A percentile compares a stretch with the other conserved stretches of the same genome.
phyloP scores from a whole-genome alignment of 495 filamentous ascomycete species.

The Podospora didyma region DNA sequence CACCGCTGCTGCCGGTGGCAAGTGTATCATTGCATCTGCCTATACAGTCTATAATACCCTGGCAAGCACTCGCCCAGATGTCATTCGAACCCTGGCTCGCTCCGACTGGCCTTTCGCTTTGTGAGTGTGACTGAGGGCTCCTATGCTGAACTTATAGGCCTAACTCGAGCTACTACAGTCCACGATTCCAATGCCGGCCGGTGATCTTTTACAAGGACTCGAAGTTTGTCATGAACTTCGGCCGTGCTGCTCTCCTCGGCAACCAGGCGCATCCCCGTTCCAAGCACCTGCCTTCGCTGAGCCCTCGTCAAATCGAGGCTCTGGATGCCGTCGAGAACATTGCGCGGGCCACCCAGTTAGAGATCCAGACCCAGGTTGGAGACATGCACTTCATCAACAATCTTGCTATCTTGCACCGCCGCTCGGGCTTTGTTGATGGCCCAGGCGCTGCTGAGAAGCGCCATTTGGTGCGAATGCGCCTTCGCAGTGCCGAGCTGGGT shows the following conservation, averaged over 20 bases:
- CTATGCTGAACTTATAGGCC: not conserved
- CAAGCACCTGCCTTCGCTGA: constrained; percentile 51
- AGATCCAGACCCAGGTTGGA: constrained; percentile 52
- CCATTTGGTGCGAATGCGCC: constrained; percentile 49
- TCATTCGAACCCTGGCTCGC: constrained; percentile 54
- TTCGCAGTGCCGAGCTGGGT: constrained; percentile 40
- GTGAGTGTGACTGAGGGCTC: constrained; percentile 38
- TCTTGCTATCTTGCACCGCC: constrained; percentile 62
- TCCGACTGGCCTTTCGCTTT: constrained; percentile 61
- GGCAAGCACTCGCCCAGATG: constrained; percentile 56
- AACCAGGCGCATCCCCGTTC: constrained; percentile 52
- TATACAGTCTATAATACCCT: constrained; percentile 63
- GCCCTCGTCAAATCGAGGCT: constrained; percentile 55
- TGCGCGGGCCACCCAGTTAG: constrained; percentile 52
- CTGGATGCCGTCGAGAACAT: constrained; percentile 60
- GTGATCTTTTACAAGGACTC: constrained; percentile 53
- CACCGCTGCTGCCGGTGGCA: constrained; percentile 53
- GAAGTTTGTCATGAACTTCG: constrained; percentile 57
- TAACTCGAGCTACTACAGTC: constrained; percentile 29
- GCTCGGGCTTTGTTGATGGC: constrained; percentile 56
- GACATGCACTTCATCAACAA: constrained; percentile 79
- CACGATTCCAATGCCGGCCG: constrained; percentile 50
- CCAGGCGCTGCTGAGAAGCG: constrained; percentile 36
- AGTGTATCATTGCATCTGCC: constrained; percentile 56
- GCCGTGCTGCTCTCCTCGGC: constrained; percentile 55